phyloP scores from a whole-genome alignment of 2,329 filamentous ascomycete species.

The Colletotrichum sp. region DNA sequence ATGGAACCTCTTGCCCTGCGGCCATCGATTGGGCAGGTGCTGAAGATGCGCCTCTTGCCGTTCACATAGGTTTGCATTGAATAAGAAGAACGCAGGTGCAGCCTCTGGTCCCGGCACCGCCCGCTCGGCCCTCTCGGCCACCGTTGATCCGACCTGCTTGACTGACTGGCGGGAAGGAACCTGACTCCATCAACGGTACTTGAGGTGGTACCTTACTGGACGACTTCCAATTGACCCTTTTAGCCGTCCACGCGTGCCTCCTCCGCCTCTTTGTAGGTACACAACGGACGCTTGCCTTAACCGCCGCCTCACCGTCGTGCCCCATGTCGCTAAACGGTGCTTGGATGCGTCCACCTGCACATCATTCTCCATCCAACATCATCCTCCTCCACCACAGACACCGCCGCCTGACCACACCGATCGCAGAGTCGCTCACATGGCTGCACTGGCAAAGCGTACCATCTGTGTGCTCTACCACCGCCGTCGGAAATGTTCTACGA shows the following conservation, averaged over 20 bases:
- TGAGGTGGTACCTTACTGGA: background rate
- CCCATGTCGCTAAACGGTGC: background rate
- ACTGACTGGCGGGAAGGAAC: background rate
- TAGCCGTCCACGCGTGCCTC: background rate
- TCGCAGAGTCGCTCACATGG: background rate
- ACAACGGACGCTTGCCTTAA: background rate
- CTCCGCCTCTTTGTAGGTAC: background rate
- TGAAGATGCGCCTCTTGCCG: background rate
- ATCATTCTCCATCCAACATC: background rate
- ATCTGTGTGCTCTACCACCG: background rate
- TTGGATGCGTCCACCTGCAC: background rate
- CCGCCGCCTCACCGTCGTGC: background rate
- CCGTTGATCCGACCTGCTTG: background rate
- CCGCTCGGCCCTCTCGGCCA: slow-evolving; percentile 10
- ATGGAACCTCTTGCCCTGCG: background rate
- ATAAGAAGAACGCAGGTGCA: background rate
- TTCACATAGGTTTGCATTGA: background rate
- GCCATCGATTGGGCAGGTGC: background rate
- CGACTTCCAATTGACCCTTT: background rate
- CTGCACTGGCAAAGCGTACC: background rate
- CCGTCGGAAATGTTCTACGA: background rate
- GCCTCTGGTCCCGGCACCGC: background rate
- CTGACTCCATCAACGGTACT: background rate
- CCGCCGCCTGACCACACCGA: background rate
- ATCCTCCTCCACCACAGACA: background rate